Base-by-base conservation (phyloP, 148 eudicot genomes). In the Chenopodium berlandieri region DNA sequence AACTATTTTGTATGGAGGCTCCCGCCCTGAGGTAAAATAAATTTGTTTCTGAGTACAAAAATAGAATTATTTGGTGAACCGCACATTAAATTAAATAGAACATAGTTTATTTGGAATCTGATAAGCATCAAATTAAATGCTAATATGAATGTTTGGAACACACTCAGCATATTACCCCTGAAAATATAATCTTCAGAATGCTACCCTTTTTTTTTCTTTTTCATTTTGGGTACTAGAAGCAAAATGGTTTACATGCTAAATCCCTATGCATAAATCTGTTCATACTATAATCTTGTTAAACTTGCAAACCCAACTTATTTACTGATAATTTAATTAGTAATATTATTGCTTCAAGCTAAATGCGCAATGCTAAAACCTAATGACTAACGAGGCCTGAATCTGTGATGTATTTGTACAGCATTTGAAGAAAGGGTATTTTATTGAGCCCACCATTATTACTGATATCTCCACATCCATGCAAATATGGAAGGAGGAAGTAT, bases 401-500 rank as follows among this genome's bases (percentile, higher is more conserved):
- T 67, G 75, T 71, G 34, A 34, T 78, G 66, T 71, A 65, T 63
- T 3, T 78, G 31, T 74, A 75, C 93, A 96, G 98, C 93, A 92
- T 89, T 78, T 97, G 82, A 87, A 89, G 80, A 90, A 86, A 82
- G 99, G 99, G 19, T 94, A 85, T 84, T 97, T 81, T 52, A 67
- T 94, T 50, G 89, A 92, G 82, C 99, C 98, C 80, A 85, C 98
- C 44, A 87, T 97, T 19, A 85, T 97, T 83, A 89, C 84, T 79
- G 91, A 91, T 73, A 91, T 97, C 30, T 89, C 91, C 75, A 91
- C 95, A 46, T 89, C 93, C 83, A 97, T 97, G 99, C 97, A 97
- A 94, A 94, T 97, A 75, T 97, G 98, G 99, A 94, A 89, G 78
- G 99, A 97, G 86, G 99, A 97, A 88, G 97, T 97, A 44, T 97